Percentiles rank a stretch among this genome's conserved stretches.
phyloP scores from a whole-genome alignment of 176 grass and related monocot genomes.

The Puya raimondii region DNA sequence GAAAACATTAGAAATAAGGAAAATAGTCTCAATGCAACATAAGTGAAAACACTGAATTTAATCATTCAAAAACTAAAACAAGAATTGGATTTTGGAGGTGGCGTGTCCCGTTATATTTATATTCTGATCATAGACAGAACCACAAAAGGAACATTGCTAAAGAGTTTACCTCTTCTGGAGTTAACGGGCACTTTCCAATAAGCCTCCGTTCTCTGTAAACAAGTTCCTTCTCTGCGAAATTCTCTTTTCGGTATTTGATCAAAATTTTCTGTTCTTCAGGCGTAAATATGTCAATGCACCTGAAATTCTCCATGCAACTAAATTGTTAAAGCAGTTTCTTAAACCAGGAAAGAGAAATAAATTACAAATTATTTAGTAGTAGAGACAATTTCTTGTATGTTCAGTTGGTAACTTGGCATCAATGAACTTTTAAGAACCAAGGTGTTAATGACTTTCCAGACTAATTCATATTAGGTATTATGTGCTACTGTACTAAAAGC shows the following conservation, averaged over 20 bases:
- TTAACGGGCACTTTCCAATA: conserved; percentile 94
- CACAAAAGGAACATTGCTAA: too few species aligned
- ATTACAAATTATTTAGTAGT: not conserved
- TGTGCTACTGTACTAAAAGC: too few species aligned
- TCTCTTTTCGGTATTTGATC: conserved; percentile 62
- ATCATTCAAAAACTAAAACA: too few species aligned
- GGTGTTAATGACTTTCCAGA: not conserved
- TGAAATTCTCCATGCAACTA: not conserved
- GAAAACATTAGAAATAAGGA: too few species aligned
- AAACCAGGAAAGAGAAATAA: not conserved
- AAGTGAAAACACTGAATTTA: too few species aligned
- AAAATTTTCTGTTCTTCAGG: conserved; percentile 77
- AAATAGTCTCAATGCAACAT: too few species aligned
- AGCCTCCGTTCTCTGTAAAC: conserved; percentile 58
- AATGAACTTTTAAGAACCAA: not conserved
- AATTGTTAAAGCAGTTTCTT: not conserved
- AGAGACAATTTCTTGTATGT: not conserved
- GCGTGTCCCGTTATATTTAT: too few species aligned
- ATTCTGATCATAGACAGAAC: too few species aligned
- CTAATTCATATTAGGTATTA: not conserved
- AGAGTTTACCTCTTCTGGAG: conserved; percentile 82
- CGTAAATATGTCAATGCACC: conserved; percentile 30
- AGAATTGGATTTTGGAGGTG: too few species aligned
- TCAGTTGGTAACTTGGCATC: not conserved
- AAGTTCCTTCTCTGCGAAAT: conserved; percentile 76